Percentiles rank a stretch among this genome's conserved stretches.
Conservation (phyloP, 2,329 filamentous ascomycete species). For the Pseudopyricularia javanii region DNA sequence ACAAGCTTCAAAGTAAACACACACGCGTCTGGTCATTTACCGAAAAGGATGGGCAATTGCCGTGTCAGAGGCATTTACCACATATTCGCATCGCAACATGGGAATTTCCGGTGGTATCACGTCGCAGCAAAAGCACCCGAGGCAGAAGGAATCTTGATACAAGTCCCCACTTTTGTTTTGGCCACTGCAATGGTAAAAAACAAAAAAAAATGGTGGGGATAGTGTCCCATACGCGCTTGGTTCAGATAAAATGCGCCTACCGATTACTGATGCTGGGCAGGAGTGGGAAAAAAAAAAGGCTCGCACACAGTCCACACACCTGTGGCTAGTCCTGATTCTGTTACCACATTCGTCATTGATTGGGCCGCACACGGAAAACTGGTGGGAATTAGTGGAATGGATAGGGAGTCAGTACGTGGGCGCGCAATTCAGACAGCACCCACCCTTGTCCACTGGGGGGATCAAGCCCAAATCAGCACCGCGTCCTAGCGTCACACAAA, state of each 20-base stretch:
- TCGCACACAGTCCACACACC: background rate
- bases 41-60: too few species aligned
- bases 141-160: background rate
- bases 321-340: background rate
- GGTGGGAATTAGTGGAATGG: background rate
- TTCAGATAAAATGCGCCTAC: background rate
- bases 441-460: background rate
- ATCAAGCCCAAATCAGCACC: conserved; percentile 5
- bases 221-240: too few species aligned
- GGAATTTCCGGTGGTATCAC: too few species aligned
- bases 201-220: background rate
- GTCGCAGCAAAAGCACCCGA: background rate
- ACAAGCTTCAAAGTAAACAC: too few species aligned
- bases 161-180: background rate
- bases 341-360: background rate
- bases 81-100: too few species aligned
- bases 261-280: too few species aligned
- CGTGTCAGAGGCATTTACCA: too few species aligned
- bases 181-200: too few species aligned
- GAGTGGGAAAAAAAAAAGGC: background rate
- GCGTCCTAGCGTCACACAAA: conserved; percentile 8
- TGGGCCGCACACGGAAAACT: background rate
- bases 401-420: background rate
- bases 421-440: background rate
- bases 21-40: too few species aligned